These are phyloP conservation scores for Quercus aquifolioides DNA, from an alignment of 306 rosid genomes.

Conservation along the genomic window DNA sequence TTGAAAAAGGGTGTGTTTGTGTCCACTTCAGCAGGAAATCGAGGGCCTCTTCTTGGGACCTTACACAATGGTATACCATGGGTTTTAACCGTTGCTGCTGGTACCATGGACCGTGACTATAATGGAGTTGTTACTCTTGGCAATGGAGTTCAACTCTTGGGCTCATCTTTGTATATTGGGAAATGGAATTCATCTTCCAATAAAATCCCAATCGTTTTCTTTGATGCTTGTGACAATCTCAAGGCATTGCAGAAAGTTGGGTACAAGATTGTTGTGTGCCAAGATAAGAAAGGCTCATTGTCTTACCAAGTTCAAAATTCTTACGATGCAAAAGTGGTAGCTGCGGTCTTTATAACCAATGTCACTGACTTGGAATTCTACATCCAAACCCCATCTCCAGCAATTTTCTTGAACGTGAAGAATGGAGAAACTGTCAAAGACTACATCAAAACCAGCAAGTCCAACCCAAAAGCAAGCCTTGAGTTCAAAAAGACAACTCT, in stretches of 20 bases:
- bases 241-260: slow-evolving; percentile 25
- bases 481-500: slow-evolving; percentile 36
- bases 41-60: slow-evolving; percentile 32
- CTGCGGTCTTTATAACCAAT: slow-evolving; percentile 56
- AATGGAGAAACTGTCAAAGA: slow-evolving; percentile 47
- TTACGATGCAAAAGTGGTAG: slow-evolving; percentile 21
- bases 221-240: slow-evolving; percentile 33
- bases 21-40: slow-evolving; percentile 63
- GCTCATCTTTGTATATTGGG: slow-evolving; percentile 42
- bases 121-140: slow-evolving; percentile 40
- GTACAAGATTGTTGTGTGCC: slow-evolving; percentile 56
- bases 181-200: slow-evolving; percentile 20
- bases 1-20: slow-evolving; percentile 58
- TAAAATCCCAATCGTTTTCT: slow-evolving; percentile 42
- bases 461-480: slow-evolving; percentile 41
- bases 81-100: slow-evolving; percentile 72
- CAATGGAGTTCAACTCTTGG: slow-evolving; percentile 36
- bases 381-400: slow-evolving; percentile 7
- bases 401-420: slow-evolving; percentile 17
- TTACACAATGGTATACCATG: slow-evolving; percentile 80
- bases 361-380: slow-evolving; percentile 8
- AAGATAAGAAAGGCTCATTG: slow-evolving; percentile 25
- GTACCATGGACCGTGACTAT: slow-evolving; percentile 55
- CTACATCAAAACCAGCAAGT: slow-evolving; percentile 26
- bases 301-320: slow-evolving; percentile 12